Percentiles rank a stretch among this genome's conserved stretches.
These are phyloP conservation scores for Monilinia polystroma DNA, from an alignment of 2,329 filamentous ascomycete species.

Conservation along the genomic window DNA sequence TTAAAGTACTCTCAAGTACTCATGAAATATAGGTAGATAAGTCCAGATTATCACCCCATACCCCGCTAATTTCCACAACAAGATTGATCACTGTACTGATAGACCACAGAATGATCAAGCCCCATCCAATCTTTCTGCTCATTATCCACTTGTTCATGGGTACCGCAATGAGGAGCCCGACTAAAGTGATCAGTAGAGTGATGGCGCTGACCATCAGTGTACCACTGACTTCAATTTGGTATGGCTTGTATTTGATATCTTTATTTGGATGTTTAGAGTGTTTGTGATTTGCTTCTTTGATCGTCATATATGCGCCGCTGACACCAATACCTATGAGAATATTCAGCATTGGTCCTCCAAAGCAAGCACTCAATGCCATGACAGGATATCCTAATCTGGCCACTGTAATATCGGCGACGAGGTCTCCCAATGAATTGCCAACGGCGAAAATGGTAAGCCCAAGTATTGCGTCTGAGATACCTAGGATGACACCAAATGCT, in stretches of 20 bases:
- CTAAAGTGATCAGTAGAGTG: constrained; percentile 77
- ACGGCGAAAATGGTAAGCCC: constrained; percentile 95
- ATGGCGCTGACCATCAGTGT: constrained; percentile 82
- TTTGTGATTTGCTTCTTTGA: constrained; percentile 64
- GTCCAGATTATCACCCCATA: constrained; percentile 28
- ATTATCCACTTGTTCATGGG: constrained; percentile 85
- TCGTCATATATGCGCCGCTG: constrained; percentile 83
- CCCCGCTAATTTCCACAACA: constrained; percentile 68
- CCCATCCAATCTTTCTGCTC: constrained; percentile 77
- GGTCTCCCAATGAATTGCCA: constrained; percentile 89
- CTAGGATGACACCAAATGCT: constrained; percentile 83
- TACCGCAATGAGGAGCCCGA: constrained; percentile 75
- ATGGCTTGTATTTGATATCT: constrained; percentile 68
- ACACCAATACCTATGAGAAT: constrained; percentile 94
- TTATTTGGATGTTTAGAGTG: constrained; percentile 66
- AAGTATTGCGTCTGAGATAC: constrained; percentile 91
- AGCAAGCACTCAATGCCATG: constrained; percentile 92
- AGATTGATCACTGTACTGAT: constrained; percentile 81
- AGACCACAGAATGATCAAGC: constrained; percentile 76
- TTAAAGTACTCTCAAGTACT: background rate
- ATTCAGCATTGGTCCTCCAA: constrained; percentile 98
- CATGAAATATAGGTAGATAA: constrained; percentile 6
- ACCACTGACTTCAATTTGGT: constrained; percentile 78
- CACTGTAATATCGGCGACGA: constrained; percentile 93
- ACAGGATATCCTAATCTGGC: constrained; percentile 91